Evolutionary conservation across 2,329 filamentous ascomycete species (phyloP).

Genomic region (Hirsutella thompsonii): DNA sequence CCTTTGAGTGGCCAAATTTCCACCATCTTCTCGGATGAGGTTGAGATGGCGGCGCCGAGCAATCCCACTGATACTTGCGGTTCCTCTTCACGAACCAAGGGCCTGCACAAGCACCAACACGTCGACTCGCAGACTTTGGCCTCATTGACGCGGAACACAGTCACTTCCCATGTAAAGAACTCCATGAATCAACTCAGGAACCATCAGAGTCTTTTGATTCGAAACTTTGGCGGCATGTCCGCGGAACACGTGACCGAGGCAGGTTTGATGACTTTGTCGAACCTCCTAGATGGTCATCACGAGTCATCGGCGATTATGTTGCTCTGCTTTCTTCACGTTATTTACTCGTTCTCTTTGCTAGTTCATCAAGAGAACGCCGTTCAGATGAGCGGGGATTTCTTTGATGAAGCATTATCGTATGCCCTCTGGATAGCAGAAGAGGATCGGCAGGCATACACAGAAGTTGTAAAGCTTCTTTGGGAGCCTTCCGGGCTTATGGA

Average conservation of each 20-base stretch:
- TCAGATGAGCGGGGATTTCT: conserved; percentile 25
- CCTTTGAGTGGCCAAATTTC: too few relatives aligned
- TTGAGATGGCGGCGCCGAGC: too few relatives aligned
- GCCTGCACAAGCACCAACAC: conserved; percentile 9
- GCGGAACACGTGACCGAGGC: conserved; percentile 22
- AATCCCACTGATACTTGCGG: too few relatives aligned
- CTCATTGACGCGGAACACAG: conserved; percentile 28
- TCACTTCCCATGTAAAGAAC: conserved; percentile 30
- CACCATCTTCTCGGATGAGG: too few relatives aligned
- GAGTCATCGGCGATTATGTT: conserved; percentile 27
- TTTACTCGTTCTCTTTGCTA: conserved; percentile 36
- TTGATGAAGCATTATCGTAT: conserved; percentile 33
- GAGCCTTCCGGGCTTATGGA: conserved; percentile 23
- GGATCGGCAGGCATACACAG: conserved; percentile 25
- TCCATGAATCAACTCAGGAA: conserved; percentile 30
- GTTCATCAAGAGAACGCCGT: conserved; percentile 27
- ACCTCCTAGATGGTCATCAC: conserved; percentile 24
- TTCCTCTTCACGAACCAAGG: too few relatives aligned
- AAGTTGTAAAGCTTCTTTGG: conserved; percentile 35
- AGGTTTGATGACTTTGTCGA: conserved; percentile 28
- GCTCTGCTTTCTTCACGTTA: conserved; percentile 37
- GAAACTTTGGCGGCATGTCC: conserved; percentile 25
- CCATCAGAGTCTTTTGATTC: conserved; percentile 28
- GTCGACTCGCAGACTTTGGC: conserved; percentile 21
- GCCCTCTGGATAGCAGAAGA: conserved; percentile 21